These are phyloP conservation scores for Torulaspora indica DNA, from an alignment of 805 yeast genomes.

Conservation along the genomic window DNA sequence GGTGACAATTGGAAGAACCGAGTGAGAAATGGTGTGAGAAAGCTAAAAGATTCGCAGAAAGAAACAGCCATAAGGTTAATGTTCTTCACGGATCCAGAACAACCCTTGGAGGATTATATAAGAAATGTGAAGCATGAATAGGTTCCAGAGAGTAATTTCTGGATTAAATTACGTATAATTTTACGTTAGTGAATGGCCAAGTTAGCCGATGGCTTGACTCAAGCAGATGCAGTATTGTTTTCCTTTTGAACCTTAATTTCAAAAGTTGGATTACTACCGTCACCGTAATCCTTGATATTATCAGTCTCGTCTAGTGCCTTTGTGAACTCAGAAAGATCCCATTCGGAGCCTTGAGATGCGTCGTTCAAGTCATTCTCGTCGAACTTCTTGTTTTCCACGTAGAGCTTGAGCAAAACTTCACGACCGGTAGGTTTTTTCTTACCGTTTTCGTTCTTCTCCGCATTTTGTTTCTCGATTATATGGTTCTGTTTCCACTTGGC, in stretches of 20 bases:
- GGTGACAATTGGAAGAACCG: conserved; percentile 56
- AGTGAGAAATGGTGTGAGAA: conserved; percentile 38
- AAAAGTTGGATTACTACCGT: conserved; percentile 47
- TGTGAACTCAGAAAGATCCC: conserved; percentile 43
- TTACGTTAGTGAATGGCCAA: conserved; percentile 3
- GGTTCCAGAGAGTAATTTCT: neutral
- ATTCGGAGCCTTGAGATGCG: conserved; percentile 37
- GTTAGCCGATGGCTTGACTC: conserved; percentile 7
- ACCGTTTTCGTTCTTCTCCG: conserved; percentile 37
- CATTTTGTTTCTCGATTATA: conserved; percentile 49
- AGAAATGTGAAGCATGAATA: conserved; percentile 7
- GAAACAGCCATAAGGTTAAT: conserved; percentile 22
- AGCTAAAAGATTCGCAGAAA: conserved; percentile 20
- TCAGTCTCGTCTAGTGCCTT: conserved; percentile 37
- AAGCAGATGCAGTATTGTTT: conserved; percentile 19
- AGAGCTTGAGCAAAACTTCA: conserved; percentile 61
- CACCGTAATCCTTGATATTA: conserved; percentile 62
- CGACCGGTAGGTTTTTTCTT: conserved; percentile 59
- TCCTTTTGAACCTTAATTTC: conserved; percentile 22
- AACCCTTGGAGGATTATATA: conserved; percentile 25
- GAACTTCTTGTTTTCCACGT: conserved; percentile 50
- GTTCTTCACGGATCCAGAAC: conserved; percentile 32
- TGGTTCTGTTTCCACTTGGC: conserved; percentile 77
- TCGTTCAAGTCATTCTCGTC: conserved; percentile 44
- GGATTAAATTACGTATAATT: conserved; percentile 2